A percentile compares a stretch with the other conserved stretches of the same genome.
Evolutionary conservation across 169 alveolate genomes (phyloP).

Genomic region (Eimeria praecox): DNA sequence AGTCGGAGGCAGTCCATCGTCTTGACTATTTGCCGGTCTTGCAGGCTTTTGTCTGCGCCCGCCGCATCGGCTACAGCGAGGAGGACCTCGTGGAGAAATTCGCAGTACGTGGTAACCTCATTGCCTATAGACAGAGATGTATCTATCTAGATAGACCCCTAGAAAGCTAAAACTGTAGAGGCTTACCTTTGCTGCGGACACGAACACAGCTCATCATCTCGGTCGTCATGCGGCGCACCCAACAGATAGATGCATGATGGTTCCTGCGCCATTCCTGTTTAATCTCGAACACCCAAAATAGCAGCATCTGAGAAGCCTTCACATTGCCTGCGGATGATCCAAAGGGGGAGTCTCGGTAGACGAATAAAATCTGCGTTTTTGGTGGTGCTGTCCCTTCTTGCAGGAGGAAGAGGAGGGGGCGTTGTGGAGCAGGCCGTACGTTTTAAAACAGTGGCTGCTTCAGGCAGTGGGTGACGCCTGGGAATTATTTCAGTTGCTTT

Average conservation of each 20-base stretch:
- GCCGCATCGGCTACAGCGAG: slow-evolving; percentile 72
- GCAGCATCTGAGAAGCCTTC: background rate
- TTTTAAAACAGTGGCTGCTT: slow-evolving; percentile 65
- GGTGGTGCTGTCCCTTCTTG: background rate
- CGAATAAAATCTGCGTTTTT: background rate
- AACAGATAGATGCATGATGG: background rate
- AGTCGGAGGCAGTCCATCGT: background rate
- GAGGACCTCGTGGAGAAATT: slow-evolving; percentile 44
- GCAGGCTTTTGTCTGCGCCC: slow-evolving; percentile 71
- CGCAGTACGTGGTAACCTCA: background rate
- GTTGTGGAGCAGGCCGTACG: slow-evolving; percentile 64
- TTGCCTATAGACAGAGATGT: background rate
- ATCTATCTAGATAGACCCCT: too few relatives aligned
- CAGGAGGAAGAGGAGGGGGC: slow-evolving; percentile 68
- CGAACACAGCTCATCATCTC: background rate
- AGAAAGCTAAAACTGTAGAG: background rate
- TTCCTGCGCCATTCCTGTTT: background rate
- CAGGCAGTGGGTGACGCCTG: slow-evolving; percentile 35
- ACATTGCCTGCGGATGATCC: background rate
- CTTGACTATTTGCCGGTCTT: background rate
- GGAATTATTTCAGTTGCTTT: slow-evolving; percentile 12
- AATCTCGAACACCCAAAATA: background rate
- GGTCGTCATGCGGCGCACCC: background rate
- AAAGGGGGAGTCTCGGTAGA: background rate
- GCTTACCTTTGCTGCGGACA: background rate